Evolutionary conservation across 1,284 basidiomycete genomes (phyloP).

Genomic region (Mycena sp.): DNA sequence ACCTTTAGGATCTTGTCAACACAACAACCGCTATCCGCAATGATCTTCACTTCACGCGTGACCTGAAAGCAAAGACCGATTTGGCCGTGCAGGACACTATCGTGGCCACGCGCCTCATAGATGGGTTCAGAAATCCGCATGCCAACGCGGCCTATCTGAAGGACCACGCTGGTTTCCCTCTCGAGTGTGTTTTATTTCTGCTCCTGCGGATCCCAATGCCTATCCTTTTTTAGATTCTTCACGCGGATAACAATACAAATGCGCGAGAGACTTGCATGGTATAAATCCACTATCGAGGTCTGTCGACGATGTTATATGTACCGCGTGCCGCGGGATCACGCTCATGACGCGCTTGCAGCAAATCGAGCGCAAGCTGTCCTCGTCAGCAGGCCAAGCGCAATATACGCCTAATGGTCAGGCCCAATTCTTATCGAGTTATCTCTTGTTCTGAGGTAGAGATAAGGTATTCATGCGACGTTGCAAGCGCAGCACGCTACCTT

Average conservation of each 20-base stretch:
- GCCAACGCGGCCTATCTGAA: slow-evolving; percentile 74
- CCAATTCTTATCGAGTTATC: slow-evolving; percentile 6
- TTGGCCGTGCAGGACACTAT: slow-evolving; percentile 82
- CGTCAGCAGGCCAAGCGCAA: slow-evolving; percentile 68
- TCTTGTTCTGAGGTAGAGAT: slow-evolving; percentile 8
- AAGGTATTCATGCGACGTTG: slow-evolving; percentile 76
- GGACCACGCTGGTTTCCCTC: slow-evolving; percentile 81
- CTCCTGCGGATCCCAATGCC: neutral
- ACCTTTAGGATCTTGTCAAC: slow-evolving; percentile 69
- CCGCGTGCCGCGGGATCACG: neutral
- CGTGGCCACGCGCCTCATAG: slow-evolving; percentile 74
- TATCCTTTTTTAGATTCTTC: slow-evolving; percentile 65
- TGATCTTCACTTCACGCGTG: slow-evolving; percentile 71
- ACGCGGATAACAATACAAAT: slow-evolving; percentile 76
- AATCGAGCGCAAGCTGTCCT: slow-evolving; percentile 83
- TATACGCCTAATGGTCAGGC: slow-evolving; percentile 76
- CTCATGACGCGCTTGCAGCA: slow-evolving; percentile 55
- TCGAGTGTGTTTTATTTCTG: slow-evolving; percentile 65
- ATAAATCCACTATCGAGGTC: slow-evolving; percentile 83
- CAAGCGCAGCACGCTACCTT: slow-evolving; percentile 81
- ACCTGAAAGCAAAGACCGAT: slow-evolving; percentile 76
- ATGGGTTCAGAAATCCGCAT: slow-evolving; percentile 78
- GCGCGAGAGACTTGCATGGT: slow-evolving; percentile 76
- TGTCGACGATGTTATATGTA: slow-evolving; percentile 22
- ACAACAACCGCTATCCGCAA: slow-evolving; percentile 70